Evolutionary conservation across 371 early-diverging fungal species (phyloP).

Genomic region (Saksenaea oblongispora): DNA sequence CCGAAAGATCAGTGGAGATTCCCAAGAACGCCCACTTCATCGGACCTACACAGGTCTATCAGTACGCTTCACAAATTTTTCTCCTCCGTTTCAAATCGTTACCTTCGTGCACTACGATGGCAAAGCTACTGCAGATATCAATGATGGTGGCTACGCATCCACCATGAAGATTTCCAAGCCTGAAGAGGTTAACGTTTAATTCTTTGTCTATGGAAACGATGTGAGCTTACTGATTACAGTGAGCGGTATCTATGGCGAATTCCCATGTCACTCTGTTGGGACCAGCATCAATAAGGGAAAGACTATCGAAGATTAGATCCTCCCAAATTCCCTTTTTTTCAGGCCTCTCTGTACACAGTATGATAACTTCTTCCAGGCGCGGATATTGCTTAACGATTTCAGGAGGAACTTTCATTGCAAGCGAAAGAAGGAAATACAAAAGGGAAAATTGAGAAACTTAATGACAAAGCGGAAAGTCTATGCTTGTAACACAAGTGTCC

Average conservation of each 20-base stretch:
- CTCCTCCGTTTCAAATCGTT: not conserved
- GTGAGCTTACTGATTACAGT: slow-evolving; percentile 34
- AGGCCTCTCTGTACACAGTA: not conserved
- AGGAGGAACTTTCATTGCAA: slow-evolving; percentile 18
- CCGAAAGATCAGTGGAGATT: slow-evolving; percentile 39
- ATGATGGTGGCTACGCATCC: slow-evolving; percentile 49
- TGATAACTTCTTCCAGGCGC: slow-evolving; percentile 14
- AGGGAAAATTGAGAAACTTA: slow-evolving; percentile 1
- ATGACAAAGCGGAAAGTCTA: not conserved
- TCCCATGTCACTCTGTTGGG: slow-evolving; percentile 36
- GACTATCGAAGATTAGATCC: slow-evolving; percentile 4
- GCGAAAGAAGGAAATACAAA: not conserved
- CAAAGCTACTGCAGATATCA: slow-evolving; percentile 48
- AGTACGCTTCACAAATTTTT: not conserved
- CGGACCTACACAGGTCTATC: slow-evolving; percentile 12
- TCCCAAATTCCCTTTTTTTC: slow-evolving; percentile 21
- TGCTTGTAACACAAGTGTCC: no score
- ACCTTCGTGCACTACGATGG: slow-evolving; percentile 24
- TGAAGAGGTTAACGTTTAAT: not conserved
- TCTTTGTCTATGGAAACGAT: not conserved
- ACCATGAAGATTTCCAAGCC: slow-evolving; percentile 42
- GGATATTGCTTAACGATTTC: slow-evolving; percentile 18
- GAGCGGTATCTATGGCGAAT: slow-evolving; percentile 28
- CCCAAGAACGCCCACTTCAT: slow-evolving; percentile 33
- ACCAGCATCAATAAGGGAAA: slow-evolving; percentile 19